Evolutionary conservation across 2,329 filamentous ascomycete species (phyloP).

Genomic region (Curvularia sp.): DNA sequence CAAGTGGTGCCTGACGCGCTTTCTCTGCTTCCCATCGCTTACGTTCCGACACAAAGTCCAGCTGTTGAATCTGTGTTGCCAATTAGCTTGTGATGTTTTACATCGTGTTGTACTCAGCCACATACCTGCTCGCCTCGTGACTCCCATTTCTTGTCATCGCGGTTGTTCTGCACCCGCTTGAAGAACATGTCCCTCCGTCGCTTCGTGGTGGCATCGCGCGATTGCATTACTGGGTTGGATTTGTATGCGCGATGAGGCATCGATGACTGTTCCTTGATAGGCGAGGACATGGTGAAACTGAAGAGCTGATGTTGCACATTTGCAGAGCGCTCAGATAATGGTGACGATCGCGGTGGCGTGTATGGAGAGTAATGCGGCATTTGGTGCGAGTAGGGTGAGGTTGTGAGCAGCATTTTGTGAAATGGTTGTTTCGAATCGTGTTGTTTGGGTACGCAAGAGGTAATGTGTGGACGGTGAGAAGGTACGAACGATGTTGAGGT

Average conservation of each 20-base stretch:
- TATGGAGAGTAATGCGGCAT: slow-evolving; percentile 37
- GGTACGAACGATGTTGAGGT: slow-evolving; percentile 8
- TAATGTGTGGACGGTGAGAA: not conserved
- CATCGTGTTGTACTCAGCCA: not conserved
- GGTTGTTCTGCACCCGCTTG: slow-evolving; percentile 59
- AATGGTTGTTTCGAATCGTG: not conserved
- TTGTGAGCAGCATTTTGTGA: slow-evolving; percentile 40
- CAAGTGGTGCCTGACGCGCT: slow-evolving; percentile 50
- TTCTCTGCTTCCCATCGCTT: slow-evolving; percentile 56
- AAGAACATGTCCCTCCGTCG: slow-evolving; percentile 72
- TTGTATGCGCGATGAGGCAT: slow-evolving; percentile 56
- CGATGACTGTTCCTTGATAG: slow-evolving; percentile 25
- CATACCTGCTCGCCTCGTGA: slow-evolving; percentile 56
- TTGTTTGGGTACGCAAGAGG: slow-evolving; percentile 4
- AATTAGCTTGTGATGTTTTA: slow-evolving; percentile 8
- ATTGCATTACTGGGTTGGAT: slow-evolving; percentile 68
- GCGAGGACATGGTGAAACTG: slow-evolving; percentile 39
- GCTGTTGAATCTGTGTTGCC: slow-evolving; percentile 52
- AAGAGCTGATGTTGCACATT: slow-evolving; percentile 44
- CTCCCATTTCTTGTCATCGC: slow-evolving; percentile 57
- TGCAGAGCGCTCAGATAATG: slow-evolving; percentile 54
- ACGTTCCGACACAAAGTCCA: slow-evolving; percentile 55
- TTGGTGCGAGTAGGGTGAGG: slow-evolving; percentile 31
- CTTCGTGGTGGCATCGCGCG: slow-evolving; percentile 67
- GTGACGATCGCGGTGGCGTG: slow-evolving; percentile 50